Percentiles rank a stretch among this genome's conserved stretches.
These are phyloP conservation scores for Trichoderma sp. DNA, from an alignment of 2,329 filamentous ascomycete genomes.

Conservation along the genomic window DNA sequence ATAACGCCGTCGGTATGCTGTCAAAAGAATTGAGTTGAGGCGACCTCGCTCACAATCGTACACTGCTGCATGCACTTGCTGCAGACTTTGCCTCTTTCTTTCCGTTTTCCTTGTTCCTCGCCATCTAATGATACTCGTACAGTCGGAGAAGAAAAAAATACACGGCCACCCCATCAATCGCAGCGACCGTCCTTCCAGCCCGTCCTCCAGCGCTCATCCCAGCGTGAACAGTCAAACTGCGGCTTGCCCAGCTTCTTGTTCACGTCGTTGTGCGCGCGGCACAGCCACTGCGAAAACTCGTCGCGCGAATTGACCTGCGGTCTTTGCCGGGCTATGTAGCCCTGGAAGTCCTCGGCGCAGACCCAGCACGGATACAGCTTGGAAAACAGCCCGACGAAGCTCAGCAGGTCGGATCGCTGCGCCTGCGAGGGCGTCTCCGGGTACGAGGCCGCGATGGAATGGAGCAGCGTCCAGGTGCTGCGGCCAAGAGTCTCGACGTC, in stretches of 20 bases:
- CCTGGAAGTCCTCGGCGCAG: conserved; percentile 88
- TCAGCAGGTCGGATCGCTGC: conserved; percentile 74
- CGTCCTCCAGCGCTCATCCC: conserved; percentile 93
- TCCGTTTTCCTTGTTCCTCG: background rate
- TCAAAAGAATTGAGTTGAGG: background rate
- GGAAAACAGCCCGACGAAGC: conserved; percentile 79
- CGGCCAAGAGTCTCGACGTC: conserved; percentile 87
- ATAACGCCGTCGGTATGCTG: conserved; percentile 10
- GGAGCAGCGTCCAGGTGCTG: conserved; percentile 89
- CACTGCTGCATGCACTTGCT: background rate
- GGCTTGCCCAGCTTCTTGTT: conserved; percentile 89
- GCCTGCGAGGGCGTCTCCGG: conserved; percentile 66
- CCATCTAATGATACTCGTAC: conserved; percentile 1
- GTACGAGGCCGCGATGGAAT: conserved; percentile 87
- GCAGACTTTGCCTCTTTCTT: background rate
- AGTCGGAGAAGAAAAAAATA: too few relatives aligned
- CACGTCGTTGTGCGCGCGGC: conserved; percentile 83
- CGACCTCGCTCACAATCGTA: conserved; percentile 15
- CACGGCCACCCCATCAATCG: conserved; percentile 42
- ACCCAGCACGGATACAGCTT: conserved; percentile 94
- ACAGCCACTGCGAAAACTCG: conserved; percentile 81
- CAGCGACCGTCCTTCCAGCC: conserved; percentile 76
- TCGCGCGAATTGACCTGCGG: conserved; percentile 61
- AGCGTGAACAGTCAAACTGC: conserved; percentile 83
- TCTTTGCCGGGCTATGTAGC: conserved; percentile 73